Evolutionary conservation across 164 flowering plant genomes (phyloP), one percentile per base, ranked within the genome.

Genomic region (Stephania japonica): DNA sequence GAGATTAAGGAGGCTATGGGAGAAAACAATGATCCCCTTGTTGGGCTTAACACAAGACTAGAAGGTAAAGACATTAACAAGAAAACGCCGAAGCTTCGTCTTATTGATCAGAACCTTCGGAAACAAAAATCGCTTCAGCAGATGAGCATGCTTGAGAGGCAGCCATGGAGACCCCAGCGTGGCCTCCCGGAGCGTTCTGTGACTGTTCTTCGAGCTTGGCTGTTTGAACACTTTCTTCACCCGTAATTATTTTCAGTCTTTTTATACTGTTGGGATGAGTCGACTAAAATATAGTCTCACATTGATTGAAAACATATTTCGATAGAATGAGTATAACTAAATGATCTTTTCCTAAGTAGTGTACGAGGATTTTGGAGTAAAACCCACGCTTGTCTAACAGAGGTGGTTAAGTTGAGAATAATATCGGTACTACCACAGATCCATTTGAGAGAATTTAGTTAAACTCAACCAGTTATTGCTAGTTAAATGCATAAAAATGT

Each of bases 91-190:
- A 82, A 96, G 76, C 84, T 95, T 0, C 84, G 86, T 70, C 67
- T 91, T 68, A 80, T 95, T 3, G 98, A 95, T 69, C 99, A 93
- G 76, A 76, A 88, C 21, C 70, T 93, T 0, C 84, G 98, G 69
- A 92, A 90, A 69, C 99, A 95, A 49, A 85, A 81, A 67, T 93
- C 97, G 1, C 82, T 86, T 27, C 97, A 88, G 75, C 97, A 94
- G 70, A 89, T 92, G 91, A 85, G 75, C 81, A 83, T 91, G 85
- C 85, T 90, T 92, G 97, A 91, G 75, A 84, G 69, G 44, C 96
- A 89, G 74, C 94, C 97, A 7, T 96, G 99, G 99, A 81, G 99
- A 56, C 99, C 99, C 14, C 99, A 95, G 73, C 85, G 99, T 25
- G 99, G 99, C 70, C 81, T 95, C 4, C 99, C 99, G 0, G 99